Evolutionary conservation across 257 asterid genomes (phyloP).

Genomic region (Avicennia marina): DNA sequence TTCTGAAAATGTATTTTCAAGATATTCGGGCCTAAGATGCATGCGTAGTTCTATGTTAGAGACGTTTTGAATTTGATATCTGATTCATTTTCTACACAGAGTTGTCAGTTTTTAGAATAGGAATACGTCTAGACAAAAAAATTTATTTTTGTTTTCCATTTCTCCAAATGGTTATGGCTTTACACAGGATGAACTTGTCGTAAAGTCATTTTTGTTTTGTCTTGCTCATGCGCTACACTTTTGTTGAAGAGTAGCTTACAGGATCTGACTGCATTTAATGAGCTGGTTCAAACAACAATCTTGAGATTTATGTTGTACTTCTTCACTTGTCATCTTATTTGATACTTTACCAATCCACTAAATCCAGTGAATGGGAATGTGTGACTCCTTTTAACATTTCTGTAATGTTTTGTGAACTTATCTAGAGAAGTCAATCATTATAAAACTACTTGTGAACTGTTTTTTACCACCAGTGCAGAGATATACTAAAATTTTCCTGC

Average conservation of each 20-base stretch:
- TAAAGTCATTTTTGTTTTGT: no score
- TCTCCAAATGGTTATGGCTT: no score
- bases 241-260: no score
- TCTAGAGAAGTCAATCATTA: neutral
- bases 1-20: no score
- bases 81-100: neutral
- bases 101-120: neutral
- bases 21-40: neutral
- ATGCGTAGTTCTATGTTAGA: no score
- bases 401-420: neutral
- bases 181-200: no score
- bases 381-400: neutral
- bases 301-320: no score
- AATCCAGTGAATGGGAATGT: neutral
- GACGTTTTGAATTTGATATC: neutral
- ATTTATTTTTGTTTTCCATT: no score
- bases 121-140: no score
- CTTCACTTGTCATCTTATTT: neutral
- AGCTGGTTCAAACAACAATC: no score
- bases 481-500: neutral
- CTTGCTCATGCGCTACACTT: no score
- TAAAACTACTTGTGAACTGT: neutral
- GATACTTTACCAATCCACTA: neutral
- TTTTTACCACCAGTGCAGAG: neutral
- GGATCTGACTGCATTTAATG: no score